A percentile compares a stretch with the other conserved stretches of the same genome.
These are phyloP conservation scores for Fibroporia radiculosa DNA, from an alignment of 768 basidiomycete species.

Conservation along the genomic window DNA sequence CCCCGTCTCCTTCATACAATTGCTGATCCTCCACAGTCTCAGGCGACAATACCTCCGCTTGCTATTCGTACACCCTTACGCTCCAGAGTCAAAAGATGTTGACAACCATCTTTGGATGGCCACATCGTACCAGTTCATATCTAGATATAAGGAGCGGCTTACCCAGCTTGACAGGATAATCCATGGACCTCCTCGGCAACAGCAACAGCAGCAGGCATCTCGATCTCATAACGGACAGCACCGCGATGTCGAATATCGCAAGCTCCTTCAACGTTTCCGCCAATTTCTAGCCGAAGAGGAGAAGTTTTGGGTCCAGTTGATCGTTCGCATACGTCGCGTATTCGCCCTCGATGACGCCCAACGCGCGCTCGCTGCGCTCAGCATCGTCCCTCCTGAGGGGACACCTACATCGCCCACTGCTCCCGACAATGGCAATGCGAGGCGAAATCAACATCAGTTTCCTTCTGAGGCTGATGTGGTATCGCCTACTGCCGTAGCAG, in stretches of 20 bases:
- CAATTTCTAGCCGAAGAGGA: slow-evolving; percentile 88
- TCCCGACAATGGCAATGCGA: slow-evolving; percentile 23
- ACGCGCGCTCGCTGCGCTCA: slow-evolving; percentile 48
- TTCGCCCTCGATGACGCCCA: slow-evolving; percentile 64
- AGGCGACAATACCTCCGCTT: slow-evolving; percentile 64
- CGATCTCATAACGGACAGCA: slow-evolving; percentile 32
- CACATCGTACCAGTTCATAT: slow-evolving; percentile 81
- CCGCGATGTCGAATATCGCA: slow-evolving; percentile 77
- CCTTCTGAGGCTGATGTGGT: slow-evolving; percentile 42
- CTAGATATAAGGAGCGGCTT: slow-evolving; percentile 73
- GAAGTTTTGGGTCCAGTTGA: slow-evolving; percentile 81
- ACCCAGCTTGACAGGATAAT: slow-evolving; percentile 53
- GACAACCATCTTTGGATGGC: slow-evolving; percentile 90
- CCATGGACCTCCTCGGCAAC: slow-evolving; percentile 28
- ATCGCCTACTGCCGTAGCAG: slow-evolving; percentile 15
- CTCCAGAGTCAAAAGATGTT: slow-evolving; percentile 68
- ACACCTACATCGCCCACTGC: slow-evolving; percentile 15
- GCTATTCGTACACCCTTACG: slow-evolving; percentile 59
- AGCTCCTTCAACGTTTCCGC: slow-evolving; percentile 79
- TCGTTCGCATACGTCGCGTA: slow-evolving; percentile 64
- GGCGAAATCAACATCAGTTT: slow-evolving; percentile 57
- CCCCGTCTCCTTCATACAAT: neutral
- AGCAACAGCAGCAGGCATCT: slow-evolving; percentile 20
- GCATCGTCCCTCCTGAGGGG: slow-evolving; percentile 37
- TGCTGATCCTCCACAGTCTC: slow-evolving; percentile 37